Evolutionary conservation across 2,329 filamentous ascomycete genomes (phyloP).

Genomic region (Microthyrium microscopicum): DNA sequence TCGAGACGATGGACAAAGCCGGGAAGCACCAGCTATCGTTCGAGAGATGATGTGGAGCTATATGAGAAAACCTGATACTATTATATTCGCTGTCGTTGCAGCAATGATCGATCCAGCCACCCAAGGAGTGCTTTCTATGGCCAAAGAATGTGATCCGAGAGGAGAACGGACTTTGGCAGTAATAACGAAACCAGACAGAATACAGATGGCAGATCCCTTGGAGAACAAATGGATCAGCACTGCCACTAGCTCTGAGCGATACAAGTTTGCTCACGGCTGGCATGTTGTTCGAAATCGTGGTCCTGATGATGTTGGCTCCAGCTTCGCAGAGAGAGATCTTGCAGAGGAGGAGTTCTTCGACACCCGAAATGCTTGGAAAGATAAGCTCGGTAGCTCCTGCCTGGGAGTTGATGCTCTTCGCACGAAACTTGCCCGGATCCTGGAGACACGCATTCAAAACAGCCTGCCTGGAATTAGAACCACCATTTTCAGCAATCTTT

Average conservation of each 20-base stretch:
- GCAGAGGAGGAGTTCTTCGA: conserved; percentile 10
- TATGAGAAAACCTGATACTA: conserved; percentile 39
- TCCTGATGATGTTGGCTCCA: conserved; percentile 10
- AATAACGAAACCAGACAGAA: conserved; percentile 26
- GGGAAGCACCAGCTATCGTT: conserved; percentile 18
- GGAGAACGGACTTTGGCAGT: conserved; percentile 25
- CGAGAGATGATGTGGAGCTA: conserved; percentile 31
- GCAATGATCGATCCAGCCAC: conserved; percentile 26
- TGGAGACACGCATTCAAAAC: conserved; percentile 20
- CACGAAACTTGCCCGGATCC: conserved; percentile 17
- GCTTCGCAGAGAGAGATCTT: conserved; percentile 13
- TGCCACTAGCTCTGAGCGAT: conserved; percentile 15
- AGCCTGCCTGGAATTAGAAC: neutral
- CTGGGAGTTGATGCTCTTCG: conserved; percentile 4
- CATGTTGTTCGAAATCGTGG: conserved; percentile 21
- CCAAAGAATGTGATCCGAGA: conserved; percentile 15
- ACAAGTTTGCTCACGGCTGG: conserved; percentile 18
- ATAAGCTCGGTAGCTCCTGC: neutral
- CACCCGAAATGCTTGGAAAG: neutral
- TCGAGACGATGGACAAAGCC: conserved; percentile 16
- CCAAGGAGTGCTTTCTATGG: conserved; percentile 17
- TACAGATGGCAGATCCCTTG: conserved; percentile 9
- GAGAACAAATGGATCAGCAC: conserved; percentile 13
- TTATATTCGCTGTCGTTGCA: conserved; percentile 39
- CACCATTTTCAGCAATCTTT: neutral